Base-by-base conservation (phyloP, 2,329 filamentous ascomycete species). In the Arachnomyces sp. region DNA sequence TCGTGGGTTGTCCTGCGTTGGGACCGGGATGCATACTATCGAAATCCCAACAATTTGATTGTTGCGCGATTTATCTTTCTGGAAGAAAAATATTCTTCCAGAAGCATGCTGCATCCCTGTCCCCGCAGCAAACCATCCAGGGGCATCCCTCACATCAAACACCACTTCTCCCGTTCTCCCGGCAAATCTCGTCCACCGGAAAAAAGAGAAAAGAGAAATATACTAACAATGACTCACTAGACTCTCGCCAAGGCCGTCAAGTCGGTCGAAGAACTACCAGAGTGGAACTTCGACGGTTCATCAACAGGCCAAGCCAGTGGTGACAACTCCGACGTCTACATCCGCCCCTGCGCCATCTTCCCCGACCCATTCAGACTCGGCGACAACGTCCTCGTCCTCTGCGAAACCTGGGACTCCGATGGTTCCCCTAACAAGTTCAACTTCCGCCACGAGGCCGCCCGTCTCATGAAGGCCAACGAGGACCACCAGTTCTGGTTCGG, bases 351-450 rank as follows among this genome's bases (percentile, higher is more conserved):
- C 48, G 86, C 88, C 55, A 80, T 89, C 70, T 95, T 79, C 78
- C 84, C 87, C 54, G 88, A 94, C 51, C 90, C 90, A 45, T 90
- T 95, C 82, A 84, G 89, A 53, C 77, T 80, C 47, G 79, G 79
- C 45, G 84, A 88, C 69, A 95, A 95, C 76, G 83, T 95, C 66
- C 79, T 95, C 55, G 90, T 96, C 57, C 83, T 96, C 59, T 79
- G 82, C 62, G 90, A 95, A 74, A 94, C 86, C 68, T 95, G 87
- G 84, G 88, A 90, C 63, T 74, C 84, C 51, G 89, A 95, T 68
- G 89, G 88, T 61, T 87, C 81, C 48, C 92, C 92, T 68, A 98
- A 96, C 81, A 89, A 94, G 70, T 96, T 79, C 83, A 98, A 98
- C 83, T 85, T 82, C 81, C 86, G 92, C 54, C 84, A 95, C 65